Evolutionary conservation across 202 grass and related monocot species (phyloP).

Genomic region (Alloteropsis angusta): DNA sequence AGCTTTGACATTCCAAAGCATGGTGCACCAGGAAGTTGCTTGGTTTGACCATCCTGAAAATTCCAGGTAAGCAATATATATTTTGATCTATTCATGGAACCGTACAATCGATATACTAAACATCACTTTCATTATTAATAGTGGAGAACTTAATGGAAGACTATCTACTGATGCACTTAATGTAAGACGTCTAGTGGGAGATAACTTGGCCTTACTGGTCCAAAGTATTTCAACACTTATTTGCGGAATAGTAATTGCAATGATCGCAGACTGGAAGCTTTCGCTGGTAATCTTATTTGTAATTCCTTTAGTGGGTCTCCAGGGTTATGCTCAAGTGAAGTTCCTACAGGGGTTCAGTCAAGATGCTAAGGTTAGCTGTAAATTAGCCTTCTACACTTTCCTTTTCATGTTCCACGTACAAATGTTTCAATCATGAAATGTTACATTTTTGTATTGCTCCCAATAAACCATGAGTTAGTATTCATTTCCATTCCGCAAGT

Average conservation of each 20-base stretch:
- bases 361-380: slow-evolving; percentile 48
- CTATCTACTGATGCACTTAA: slow-evolving; percentile 59
- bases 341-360: slow-evolving; percentile 51
- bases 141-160: slow-evolving; percentile 67
- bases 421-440: not conserved
- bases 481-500: not conserved
- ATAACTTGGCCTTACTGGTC: slow-evolving; percentile 56
- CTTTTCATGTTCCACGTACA: not conserved
- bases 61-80: slow-evolving; percentile 35
- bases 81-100: not conserved
- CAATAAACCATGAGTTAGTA: not conserved
- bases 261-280: slow-evolving; percentile 63
- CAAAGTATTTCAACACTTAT: slow-evolving; percentile 45
- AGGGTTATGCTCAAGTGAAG: slow-evolving; percentile 54
- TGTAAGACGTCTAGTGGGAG: slow-evolving; percentile 66
- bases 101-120: not conserved
- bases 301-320: slow-evolving; percentile 58
- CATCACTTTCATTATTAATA: slow-evolving; percentile 11
- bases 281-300: slow-evolving; percentile 62
- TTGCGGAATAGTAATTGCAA: slow-evolving; percentile 52
- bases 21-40: slow-evolving; percentile 50
- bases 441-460: not conserved
- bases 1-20: slow-evolving; percentile 47
- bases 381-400: not conserved
- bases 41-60: slow-evolving; percentile 73